Conservation (phyloP, 2,329 filamentous ascomycete genomes). For the Cercospora janseana region DNA sequence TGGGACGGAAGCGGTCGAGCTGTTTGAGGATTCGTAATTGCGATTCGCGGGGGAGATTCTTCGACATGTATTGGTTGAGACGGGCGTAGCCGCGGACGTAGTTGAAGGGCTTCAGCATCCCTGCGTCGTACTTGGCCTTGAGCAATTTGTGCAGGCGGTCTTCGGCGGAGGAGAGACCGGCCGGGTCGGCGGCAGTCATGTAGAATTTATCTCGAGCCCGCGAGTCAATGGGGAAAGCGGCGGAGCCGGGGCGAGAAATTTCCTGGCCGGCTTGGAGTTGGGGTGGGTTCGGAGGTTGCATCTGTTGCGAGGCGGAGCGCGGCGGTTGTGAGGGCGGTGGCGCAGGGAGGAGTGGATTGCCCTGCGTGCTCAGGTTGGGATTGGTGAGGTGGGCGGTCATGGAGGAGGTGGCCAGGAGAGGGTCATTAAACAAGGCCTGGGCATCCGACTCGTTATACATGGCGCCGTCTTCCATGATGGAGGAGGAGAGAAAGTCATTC, state of each 20-base stretch:
- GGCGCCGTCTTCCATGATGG: slow-evolving; percentile 70
- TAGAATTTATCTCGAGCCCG: slow-evolving; percentile 84
- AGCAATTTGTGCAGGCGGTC: slow-evolving; percentile 94
- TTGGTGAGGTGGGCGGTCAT: slow-evolving; percentile 45
- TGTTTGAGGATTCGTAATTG: slow-evolving; percentile 90
- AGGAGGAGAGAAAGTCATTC: slow-evolving; percentile 93
- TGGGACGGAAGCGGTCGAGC: slow-evolving; percentile 87
- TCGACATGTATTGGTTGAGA: slow-evolving; percentile 86
- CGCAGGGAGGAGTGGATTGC: not conserved
- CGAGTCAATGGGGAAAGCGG: slow-evolving; percentile 61
- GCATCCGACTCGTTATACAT: slow-evolving; percentile 46
- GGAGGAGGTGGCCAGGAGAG: slow-evolving; percentile 48
- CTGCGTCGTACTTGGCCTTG: slow-evolving; percentile 93
- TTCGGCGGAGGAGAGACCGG: slow-evolving; percentile 80
- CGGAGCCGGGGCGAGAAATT: slow-evolving; percentile 61
- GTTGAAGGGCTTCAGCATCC: slow-evolving; percentile 93
- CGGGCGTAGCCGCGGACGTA: slow-evolving; percentile 95
- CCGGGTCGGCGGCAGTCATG: slow-evolving; percentile 92
- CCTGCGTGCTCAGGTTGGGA: slow-evolving; percentile 40
- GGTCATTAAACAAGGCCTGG: slow-evolving; percentile 59
- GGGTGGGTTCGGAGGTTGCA: slow-evolving; percentile 10
- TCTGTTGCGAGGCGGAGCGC: not conserved
- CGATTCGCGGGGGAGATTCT: slow-evolving; percentile 75
- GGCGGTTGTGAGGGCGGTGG: not conserved
- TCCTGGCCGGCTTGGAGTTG: slow-evolving; percentile 49